Base-by-base conservation (phyloP, 1,284 basidiomycete species). In the Rhodofomes roseus region DNA sequence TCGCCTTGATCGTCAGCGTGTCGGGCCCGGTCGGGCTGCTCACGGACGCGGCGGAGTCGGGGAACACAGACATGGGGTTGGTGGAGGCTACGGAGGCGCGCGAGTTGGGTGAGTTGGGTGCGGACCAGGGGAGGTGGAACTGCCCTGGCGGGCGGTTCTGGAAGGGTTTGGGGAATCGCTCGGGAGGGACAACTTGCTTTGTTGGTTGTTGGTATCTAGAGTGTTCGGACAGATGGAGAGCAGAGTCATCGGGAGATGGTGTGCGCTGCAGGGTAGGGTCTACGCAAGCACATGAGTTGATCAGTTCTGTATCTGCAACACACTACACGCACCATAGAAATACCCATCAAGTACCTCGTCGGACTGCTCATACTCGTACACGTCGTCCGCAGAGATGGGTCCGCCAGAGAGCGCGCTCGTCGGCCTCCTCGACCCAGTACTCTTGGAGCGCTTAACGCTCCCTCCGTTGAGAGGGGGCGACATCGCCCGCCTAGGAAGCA, bases 1-100 rank as follows among this genome's bases (percentile, higher is more conserved):
- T 79, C 12, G 82, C 88, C 73, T 91, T 91, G 74, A 91, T 79
- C 6, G 80, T 77, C 58, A 90, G 66, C n/a, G 71, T 62, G 43
- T 64, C 41, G 1, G 62, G 57, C 59, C 65, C 63, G 9, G 55
- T 51, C 52, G 66, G 57, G 44, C 54, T 41, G 16, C 46, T 9
- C 46, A 43, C 11, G 1, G 55, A 56, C 1, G 61, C 58, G 16
- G 59, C 54, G 39, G 37, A 53, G 31, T 16, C 12, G 31, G 18
- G 27, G 4, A 18, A 29, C 31, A n/a, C 34, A 51, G 31, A 37
- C 25, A 25, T 12, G 36, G 52, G 29, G 29, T 41, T 34, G 34
- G 36, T 48, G 27, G 58, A 52, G 40, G 25, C 16, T 23, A 41
- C 29, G 18, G 27, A 43, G 20, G 48, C 31, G 57, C 44, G 55